phyloP scores from a whole-genome alignment of 306 rosid genomes.

The Abrus precatorius region DNA sequence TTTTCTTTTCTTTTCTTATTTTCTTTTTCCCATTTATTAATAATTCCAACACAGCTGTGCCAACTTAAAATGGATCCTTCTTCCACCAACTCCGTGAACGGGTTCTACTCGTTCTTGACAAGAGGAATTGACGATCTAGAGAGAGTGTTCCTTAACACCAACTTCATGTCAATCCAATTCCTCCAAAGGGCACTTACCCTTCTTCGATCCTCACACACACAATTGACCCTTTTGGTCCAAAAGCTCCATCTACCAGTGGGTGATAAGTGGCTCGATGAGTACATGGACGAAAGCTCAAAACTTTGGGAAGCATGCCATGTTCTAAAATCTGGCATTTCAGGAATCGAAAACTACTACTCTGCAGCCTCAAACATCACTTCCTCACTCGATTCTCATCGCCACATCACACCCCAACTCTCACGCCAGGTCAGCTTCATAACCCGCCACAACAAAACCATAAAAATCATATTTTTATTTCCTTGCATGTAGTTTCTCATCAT shows the following conservation, averaged over 20 bases:
- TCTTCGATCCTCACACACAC: slow-evolving; percentile 95
- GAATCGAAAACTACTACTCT: slow-evolving; percentile 81
- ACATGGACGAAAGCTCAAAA: slow-evolving; percentile 99
- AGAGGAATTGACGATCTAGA: slow-evolving; percentile 98
- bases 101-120: slow-evolving; percentile 90
- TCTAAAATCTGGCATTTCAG: slow-evolving; percentile 90
- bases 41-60: not conserved
- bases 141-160: slow-evolving; percentile 74
- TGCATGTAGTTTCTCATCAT: not conserved
- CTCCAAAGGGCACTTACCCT: slow-evolving; percentile 89
- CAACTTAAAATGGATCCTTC: slow-evolving; percentile 78
- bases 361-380: slow-evolving; percentile 78
- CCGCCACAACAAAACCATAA: slow-evolving; percentile 4
- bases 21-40: not conserved
- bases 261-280: slow-evolving; percentile 99
- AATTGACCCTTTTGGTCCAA: slow-evolving; percentile 86
- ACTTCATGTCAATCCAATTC: slow-evolving; percentile 99
- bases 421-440: slow-evolving; percentile 74
- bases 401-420: slow-evolving; percentile 77
- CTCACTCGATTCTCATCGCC: slow-evolving; percentile 77
- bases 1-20: not conserved
- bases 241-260: slow-evolving; percentile 96
- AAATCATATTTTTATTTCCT: slow-evolving; percentile 9
- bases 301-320: slow-evolving; percentile 99
- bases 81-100: slow-evolving; percentile 94